phyloP scores from a whole-genome alignment of 73 alveolate genomes.

The Diophrys appendiculata region DNA sequence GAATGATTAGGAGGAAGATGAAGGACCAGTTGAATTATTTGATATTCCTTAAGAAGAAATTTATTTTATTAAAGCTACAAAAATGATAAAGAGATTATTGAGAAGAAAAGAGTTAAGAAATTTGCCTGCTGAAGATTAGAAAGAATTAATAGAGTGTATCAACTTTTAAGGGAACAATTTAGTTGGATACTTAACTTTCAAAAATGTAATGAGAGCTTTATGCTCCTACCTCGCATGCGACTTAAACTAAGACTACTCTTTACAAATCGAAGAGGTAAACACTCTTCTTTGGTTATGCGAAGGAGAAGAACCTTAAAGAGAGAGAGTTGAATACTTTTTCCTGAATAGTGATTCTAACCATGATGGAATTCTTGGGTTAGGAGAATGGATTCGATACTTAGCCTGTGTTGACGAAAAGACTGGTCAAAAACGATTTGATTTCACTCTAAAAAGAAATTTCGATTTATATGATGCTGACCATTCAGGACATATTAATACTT shows the following conservation, averaged over 20 bases:
- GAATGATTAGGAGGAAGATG: not conserved
- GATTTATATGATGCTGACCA: not conserved
- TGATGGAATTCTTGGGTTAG: not conserved
- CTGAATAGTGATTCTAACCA: not conserved
- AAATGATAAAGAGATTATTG: not conserved
- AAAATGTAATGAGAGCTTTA: not conserved
- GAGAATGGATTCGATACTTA: not conserved
- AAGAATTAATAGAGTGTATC: not conserved
- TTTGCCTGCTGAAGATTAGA: not conserved
- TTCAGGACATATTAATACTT: not conserved
- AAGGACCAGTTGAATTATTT: not conserved
- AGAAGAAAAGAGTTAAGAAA: too few species aligned
- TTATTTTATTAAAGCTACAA: not conserved
- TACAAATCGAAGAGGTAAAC: not conserved
- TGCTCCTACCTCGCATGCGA: not conserved
- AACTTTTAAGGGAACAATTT: not conserved
- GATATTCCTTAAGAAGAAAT: not conserved
- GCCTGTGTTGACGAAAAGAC: not conserved
- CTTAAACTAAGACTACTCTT: not conserved
- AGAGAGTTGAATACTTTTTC: not conserved
- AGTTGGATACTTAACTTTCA: not conserved
- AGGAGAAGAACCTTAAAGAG: not conserved
- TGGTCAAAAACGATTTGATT: not conserved
- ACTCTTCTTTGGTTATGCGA: not conserved
- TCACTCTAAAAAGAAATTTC: not conserved